phyloP scores from a whole-genome alignment of 2,329 filamentous ascomycete genomes.

The Fusarium armeniacum region DNA sequence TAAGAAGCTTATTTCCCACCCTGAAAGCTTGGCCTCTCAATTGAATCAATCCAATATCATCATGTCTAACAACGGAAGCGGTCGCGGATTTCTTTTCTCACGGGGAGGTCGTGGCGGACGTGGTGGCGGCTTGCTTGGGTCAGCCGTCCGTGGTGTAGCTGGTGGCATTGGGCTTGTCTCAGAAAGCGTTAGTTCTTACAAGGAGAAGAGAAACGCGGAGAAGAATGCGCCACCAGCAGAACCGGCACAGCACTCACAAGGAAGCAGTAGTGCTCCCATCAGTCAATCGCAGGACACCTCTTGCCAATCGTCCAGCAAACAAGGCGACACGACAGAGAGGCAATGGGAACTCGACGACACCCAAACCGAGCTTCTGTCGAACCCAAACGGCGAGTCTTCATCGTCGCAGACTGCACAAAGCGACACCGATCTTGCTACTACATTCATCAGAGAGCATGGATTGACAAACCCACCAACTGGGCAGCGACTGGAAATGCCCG shows the following conservation, averaged over 20 bases:
- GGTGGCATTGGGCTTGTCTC: slow-evolving; percentile 25
- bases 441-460: slow-evolving; percentile 6
- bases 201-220: slow-evolving; percentile 16
- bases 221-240: slow-evolving; percentile 1
- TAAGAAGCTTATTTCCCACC: slow-evolving; percentile 1
- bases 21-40: neutral
- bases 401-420: neutral
- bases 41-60: neutral
- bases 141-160: slow-evolving; percentile 23
- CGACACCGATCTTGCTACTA: slow-evolving; percentile 15
- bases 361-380: slow-evolving; percentile 11
- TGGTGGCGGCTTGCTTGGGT: slow-evolving; percentile 13
- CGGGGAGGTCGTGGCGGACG: slow-evolving; percentile 9
- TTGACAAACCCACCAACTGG: neutral
- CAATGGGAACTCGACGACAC: slow-evolving; percentile 27
- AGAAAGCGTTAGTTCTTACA: slow-evolving; percentile 25
- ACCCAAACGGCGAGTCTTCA: neutral
- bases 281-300: neutral
- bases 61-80: slow-evolving; percentile 18
- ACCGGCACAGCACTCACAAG: neutral
- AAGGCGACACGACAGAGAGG: slow-evolving; percentile 3
- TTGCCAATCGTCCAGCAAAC: neutral
- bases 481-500: slow-evolving; percentile 8
- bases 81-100: slow-evolving; percentile 10
- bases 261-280: neutral